These are phyloP conservation scores for Coniochaeta prunicola DNA, from an alignment of 2,329 filamentous ascomycete species.

Conservation along the genomic window DNA sequence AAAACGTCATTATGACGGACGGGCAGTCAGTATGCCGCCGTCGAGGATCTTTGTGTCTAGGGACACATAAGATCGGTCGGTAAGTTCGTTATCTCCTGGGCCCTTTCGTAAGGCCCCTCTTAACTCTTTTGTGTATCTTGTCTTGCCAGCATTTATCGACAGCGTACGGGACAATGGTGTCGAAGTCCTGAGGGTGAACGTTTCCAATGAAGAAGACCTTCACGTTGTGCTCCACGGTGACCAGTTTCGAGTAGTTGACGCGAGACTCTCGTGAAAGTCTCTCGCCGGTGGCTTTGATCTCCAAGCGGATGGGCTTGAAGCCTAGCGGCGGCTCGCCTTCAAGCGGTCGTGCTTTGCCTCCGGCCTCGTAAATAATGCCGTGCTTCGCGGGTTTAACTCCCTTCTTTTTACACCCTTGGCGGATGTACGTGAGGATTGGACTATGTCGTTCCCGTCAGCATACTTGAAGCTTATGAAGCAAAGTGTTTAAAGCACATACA, in stretches of 20 bases:
- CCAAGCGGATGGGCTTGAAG: slow-evolving; percentile 36
- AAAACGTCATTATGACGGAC: not conserved
- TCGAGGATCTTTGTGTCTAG: not conserved
- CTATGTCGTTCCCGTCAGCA: slow-evolving; percentile 21
- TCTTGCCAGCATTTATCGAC: slow-evolving; percentile 42
- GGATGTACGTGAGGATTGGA: slow-evolving; percentile 49
- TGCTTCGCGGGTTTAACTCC: slow-evolving; percentile 46
- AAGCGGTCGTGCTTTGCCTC: slow-evolving; percentile 23
- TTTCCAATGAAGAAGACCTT: slow-evolving; percentile 50
- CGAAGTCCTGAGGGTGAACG: slow-evolving; percentile 30
- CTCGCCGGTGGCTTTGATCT: slow-evolving; percentile 34
- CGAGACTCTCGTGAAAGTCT: slow-evolving; percentile 40
- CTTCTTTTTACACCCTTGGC: slow-evolving; percentile 42
- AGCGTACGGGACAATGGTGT: slow-evolving; percentile 31
- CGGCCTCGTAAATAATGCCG: slow-evolving; percentile 40
- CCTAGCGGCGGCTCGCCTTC: slow-evolving; percentile 39
- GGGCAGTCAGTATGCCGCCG: not conserved
- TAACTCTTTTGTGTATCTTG: slow-evolving; percentile 21
- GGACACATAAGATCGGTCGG: not conserved
- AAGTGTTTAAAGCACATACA: slow-evolving; percentile 32
- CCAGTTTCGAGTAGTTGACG: slow-evolving; percentile 50
- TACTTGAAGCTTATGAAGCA: not conserved
- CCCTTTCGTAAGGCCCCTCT: not conserved
- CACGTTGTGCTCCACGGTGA: slow-evolving; percentile 50
- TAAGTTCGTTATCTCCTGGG: not conserved